Percentiles rank a stretch among this genome's conserved stretches.
Evolutionary conservation across 164 flowering plant genomes (phyloP).

Genomic region (Berberis vulgaris): DNA sequence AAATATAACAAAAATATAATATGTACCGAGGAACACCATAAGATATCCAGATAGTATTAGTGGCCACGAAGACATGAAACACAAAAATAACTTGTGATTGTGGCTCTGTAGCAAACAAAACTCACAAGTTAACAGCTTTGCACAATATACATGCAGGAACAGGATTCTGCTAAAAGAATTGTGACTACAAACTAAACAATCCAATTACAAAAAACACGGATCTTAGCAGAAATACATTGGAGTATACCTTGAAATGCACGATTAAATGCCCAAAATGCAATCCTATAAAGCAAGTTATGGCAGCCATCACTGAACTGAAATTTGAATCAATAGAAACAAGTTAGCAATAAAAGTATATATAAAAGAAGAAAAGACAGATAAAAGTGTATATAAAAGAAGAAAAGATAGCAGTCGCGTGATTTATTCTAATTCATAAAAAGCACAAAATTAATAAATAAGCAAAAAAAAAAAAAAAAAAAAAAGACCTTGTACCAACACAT

Average conservation of each 20-base stretch:
- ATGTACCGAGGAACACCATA: constrained; percentile 38
- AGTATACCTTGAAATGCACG: constrained; percentile 47
- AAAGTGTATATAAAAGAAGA: background rate
- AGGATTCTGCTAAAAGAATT: background rate
- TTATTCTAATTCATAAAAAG: background rate
- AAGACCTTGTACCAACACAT: background rate
- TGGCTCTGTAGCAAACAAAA: constrained; percentile 31
- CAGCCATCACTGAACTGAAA: constrained; percentile 67
- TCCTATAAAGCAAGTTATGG: constrained; percentile 61
- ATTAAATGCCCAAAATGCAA: constrained; percentile 66
- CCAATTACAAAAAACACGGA: background rate
- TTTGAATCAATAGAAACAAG: constrained; percentile 10
- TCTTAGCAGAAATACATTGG: background rate
- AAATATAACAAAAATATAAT: background rate
- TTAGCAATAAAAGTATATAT: background rate
- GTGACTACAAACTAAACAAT: background rate
- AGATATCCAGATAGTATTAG: constrained; percentile 41
- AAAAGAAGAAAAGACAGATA: background rate
- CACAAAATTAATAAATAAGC: background rate
- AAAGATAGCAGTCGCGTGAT: too few relatives aligned
- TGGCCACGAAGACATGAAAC: constrained; percentile 40
- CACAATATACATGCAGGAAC: background rate
- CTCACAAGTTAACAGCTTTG: background rate
- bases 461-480: background rate
- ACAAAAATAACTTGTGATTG: constrained; percentile 32